These are phyloP conservation scores for Neurospora tetrasperma DNA, from an alignment of 495 filamentous ascomycete species.

Conservation along the genomic window DNA sequence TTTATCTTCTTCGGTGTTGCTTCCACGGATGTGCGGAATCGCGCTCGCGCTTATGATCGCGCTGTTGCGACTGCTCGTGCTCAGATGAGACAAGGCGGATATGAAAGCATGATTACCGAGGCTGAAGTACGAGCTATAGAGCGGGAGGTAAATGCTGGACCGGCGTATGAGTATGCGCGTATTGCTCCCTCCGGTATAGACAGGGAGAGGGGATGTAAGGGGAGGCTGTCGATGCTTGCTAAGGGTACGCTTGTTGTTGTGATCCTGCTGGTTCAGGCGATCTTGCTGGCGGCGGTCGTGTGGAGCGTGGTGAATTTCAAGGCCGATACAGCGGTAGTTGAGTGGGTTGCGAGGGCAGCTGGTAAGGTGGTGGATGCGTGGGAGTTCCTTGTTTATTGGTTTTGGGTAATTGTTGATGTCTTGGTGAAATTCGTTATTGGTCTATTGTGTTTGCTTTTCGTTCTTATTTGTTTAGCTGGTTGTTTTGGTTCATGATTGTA, in stretches of 20 bases:
- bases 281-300: background rate
- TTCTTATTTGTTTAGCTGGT: no score
- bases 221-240: background rate
- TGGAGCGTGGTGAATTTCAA: background rate
- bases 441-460: no score
- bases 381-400: background rate
- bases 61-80: background rate
- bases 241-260: background rate
- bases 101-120: background rate
- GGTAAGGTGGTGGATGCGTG: background rate
- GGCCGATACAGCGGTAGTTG: background rate
- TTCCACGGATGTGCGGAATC: accelerated
- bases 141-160: background rate
- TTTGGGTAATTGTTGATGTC: background rate
- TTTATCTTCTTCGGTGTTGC: background rate
- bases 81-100: background rate
- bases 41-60: background rate
- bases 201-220: background rate
- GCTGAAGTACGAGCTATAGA: background rate
- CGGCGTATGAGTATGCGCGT: background rate
- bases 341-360: background rate
- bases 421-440: background rate
- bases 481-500: no score
- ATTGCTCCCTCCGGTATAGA: background rate
- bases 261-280: background rate